Evolutionary conservation across 768 basidiomycete genomes (phyloP), one percentile per base, ranked within the genome.

Genomic region (Terana coerulea): DNA sequence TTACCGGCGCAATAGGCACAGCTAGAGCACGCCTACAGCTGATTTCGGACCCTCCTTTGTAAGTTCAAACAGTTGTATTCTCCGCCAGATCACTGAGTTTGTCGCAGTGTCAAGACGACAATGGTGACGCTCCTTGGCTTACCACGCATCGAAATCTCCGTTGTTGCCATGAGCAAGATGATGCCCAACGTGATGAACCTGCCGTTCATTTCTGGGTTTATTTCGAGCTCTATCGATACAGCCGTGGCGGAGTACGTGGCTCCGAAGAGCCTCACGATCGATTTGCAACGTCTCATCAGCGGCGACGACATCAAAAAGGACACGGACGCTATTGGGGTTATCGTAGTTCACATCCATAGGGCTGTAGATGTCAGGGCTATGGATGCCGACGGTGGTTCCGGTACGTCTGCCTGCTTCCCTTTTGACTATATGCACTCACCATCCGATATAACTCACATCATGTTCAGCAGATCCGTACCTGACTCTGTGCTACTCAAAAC

Each of bases 181-280:
- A 77, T 88, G n/a, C 74, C 86, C 14, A 88, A 90, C 62, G 71
- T 91, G n/a, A 82, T 91, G 75, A 84, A 91, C 65, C 63, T 91
- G 1, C 88, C 88, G 0, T 77, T 82, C 46, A 67, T 91, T 44
- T 83, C 80, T 1, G 73, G 75, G 0, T 90, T 87, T 74, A 70
- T 91, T 26, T 81, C 87, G 59, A 77, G 72, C 46, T 75, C 79
- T 3, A 83, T 91, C 54, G 79, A 87, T 33, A 75, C 79, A 5
- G 84, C 78, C 1, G 68, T 81, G 3, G 75, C 74, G 3, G 77
- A 76, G 52, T 81, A 86, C 54, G 81, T 88, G 26, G 86, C 85
- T 0, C 89, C 88, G 11, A 79, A 81, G 60, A 84, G 83, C 49
- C 67, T 88, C 66, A 86, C 79, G 2, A 55, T 91, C 33, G 85